These are phyloP conservation scores for Hortaea sp. DNA, from an alignment of 2,329 filamentous ascomycete species.

Conservation along the genomic window DNA sequence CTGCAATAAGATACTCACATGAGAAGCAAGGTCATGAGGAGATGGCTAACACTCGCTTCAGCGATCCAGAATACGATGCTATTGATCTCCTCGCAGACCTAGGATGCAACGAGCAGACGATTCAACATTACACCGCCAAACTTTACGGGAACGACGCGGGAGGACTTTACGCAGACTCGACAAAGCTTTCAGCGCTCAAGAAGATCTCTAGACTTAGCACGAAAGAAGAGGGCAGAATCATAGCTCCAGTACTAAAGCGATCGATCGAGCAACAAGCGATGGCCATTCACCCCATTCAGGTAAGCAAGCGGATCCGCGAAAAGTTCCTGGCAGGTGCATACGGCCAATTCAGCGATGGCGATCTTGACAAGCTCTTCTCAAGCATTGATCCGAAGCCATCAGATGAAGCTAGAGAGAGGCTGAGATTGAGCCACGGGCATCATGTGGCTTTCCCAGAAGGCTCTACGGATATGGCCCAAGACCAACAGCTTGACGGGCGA, in stretches of 20 bases:
- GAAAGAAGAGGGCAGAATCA: neutral
- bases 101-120: neutral
- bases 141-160: conserved; percentile 1
- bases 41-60: conserved; percentile 3
- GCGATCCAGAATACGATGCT: neutral
- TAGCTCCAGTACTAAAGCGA: neutral
- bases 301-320: conserved; percentile 4
- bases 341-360: conserved; percentile 6
- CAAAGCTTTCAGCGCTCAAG: too few species aligned
- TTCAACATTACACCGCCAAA: conserved; percentile 7
- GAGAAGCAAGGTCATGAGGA: conserved; percentile 1
- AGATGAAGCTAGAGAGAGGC: too few species aligned
- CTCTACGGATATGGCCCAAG: too few species aligned
- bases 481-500: too few species aligned
- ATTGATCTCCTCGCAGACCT: conserved; percentile 5
- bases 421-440: too few species aligned
- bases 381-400: too few species aligned
- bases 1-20: conserved; percentile 6
- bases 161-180: too few species aligned
- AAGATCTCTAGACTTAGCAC: neutral
- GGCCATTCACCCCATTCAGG: neutral
- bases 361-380: neutral
- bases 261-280: neutral
- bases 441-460: too few species aligned
- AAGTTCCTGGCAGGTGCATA: conserved; percentile 8